Base-by-base conservation (phyloP, 192 early-diverging fungal species). In the Coemansia sp. region DNA sequence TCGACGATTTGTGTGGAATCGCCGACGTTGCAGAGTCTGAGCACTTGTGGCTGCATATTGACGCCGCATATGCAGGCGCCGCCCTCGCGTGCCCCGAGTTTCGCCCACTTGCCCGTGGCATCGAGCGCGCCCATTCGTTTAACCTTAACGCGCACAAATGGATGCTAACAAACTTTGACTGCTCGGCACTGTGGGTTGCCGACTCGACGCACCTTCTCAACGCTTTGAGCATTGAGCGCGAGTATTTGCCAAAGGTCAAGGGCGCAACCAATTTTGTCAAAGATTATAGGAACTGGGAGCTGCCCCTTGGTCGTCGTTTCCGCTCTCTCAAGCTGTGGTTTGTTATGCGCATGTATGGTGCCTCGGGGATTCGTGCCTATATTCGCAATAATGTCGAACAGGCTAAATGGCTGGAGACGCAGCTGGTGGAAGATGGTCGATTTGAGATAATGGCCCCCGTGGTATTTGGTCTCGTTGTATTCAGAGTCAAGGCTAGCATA, bases 271-370 rank as follows among this genome's bases (percentile, higher is more conserved):
- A 76, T 2, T 59, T 84, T 64, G 82, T 82, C 57, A 80, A 63
- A 47, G 83, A 86, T 53, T 85, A 83, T 62, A 60, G 77, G 19
- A 74, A 87, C 65, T 88, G 86, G 85, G 83, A 87, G 67, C 61
- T 86, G 11, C 81, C 83, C 0, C 72, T 88, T 1, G 86, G 87
- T 0, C 74, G 84, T 15, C 69, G 87, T 10, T 88, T 88, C 71
- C 83, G 87, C 5, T 62, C 86, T 8, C 74, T 88, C n/a, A 88
- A 88, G 67, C 69, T 85, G 15, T 88, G 86, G 87, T 87, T 85
- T 75, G 83, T 86, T 9, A 66, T 88, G 72, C 82, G 87, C 48
- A 73, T 70, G 56, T 87, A 85, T 57, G 87, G 87, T 1, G 69
- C 72, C 2, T 61, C 72, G 6, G 87, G 86, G 0, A 70, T 88